Base-by-base conservation (phyloP, 345 rosid species). In the Camelina neglecta region DNA sequence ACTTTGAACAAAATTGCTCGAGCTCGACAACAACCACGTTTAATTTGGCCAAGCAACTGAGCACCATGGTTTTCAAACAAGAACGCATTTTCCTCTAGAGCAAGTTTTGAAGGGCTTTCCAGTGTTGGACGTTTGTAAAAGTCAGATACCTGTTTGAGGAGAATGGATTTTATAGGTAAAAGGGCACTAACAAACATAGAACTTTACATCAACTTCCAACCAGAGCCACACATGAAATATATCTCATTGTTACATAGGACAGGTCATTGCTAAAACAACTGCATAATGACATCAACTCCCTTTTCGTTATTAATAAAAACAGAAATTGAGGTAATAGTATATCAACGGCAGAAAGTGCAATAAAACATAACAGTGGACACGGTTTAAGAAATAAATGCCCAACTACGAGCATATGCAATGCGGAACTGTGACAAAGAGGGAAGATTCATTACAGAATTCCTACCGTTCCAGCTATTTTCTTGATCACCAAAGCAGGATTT, bases 401-500 rank as follows among this genome's bases (percentile, higher is more conserved):
- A 47, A 35, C 49, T 64, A 44, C 2, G n/a, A 63, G 41, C 48
- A 39, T 35, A 69, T 29, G 67, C 62, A 71, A 39, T 20, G 29
- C 20, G 0, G n/a, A 75, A 42, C 18, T 33, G 7, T 18, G 51
- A 62, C 23, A 75, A 53, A 33, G 72, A 68, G 77, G 51, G 39
- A 65, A 73, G 38, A 55, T 64, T 29, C 18, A 55, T 66, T 18
- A 23, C 56, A 50, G 48, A 29, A 29, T 16, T 81, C 86, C 79
- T 72, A 96, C 99, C 94, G 92, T 81, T 83, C 88, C 97, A 13
- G 96, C 98, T 68, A 93, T 91, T 89, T 93, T 96, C 84, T 93
- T 96, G 67, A 96, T 87, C 83, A 93, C 76, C 71, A 84, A 84
- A 65, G 95, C 89, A 26, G 98, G 93, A 81, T 93, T 90, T 60